Conservation (phyloP, 176 grass and related monocot species). For the Canna indica region DNA sequence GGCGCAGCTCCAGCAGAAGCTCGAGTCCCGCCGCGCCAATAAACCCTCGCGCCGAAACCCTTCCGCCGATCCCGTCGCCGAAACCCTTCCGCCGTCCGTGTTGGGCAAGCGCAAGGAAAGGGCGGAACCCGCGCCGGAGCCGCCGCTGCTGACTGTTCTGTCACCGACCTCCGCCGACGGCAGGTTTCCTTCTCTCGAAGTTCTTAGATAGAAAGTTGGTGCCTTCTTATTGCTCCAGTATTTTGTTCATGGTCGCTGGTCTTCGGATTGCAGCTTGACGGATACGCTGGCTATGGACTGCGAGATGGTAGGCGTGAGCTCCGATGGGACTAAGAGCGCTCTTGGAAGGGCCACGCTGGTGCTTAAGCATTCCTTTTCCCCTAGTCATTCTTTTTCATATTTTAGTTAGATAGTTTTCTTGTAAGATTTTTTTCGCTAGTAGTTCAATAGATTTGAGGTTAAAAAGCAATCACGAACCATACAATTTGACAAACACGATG, state of each 20-base stretch:
- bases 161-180: constrained; percentile 52
- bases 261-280: constrained; percentile 44
- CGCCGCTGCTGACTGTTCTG: constrained; percentile 10
- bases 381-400: background rate
- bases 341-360: constrained; percentile 81
- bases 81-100: constrained; percentile 17
- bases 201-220: background rate
- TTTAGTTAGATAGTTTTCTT: background rate
- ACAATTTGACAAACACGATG: background rate
- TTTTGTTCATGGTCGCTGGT: constrained; percentile 1
- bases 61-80: constrained; percentile 8
- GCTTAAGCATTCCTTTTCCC: constrained; percentile 1
- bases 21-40: constrained; percentile 29
- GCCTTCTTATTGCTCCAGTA: constrained; percentile 8
- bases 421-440: background rate
- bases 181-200: constrained; percentile 23
- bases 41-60: constrained; percentile 34
- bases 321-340: constrained; percentile 54
- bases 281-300: constrained; percentile 68
- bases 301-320: constrained; percentile 87
- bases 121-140: background rate
- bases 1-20: constrained; percentile 74
- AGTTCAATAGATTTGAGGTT: background rate
- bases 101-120: constrained; percentile 8
- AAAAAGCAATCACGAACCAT: background rate